Evolutionary conservation across 1,284 basidiomycete genomes (phyloP), one percentile per base, ranked within the genome.

Genomic region (Irpex lacteus): DNA sequence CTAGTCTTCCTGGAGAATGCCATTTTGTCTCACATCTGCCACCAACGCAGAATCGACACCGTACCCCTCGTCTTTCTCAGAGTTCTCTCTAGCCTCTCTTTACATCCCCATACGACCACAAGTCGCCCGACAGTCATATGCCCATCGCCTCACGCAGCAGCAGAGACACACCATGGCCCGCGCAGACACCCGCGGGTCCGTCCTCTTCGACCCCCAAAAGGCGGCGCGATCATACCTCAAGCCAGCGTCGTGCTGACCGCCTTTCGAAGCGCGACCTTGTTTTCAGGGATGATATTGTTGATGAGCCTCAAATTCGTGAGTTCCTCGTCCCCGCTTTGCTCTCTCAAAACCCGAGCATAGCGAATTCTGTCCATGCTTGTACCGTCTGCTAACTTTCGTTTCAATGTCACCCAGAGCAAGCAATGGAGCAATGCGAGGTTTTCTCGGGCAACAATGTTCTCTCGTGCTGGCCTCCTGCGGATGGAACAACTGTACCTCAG

Each of bases 381-480:
- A 26, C 26, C 26, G 2, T 26, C 26, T 6, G 13, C 21, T 59
- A 21, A 55, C 60, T 47, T n/a, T n/a, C 56, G n/a, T 18, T 21
- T 57, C 13, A 44, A 44, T 60, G 18, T 11, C 58, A 38, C 19
- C 21, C 63, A 82, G 81, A 61, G 5, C 63, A 67, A 32, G 81
- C 81, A 19, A 68, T 67, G 61, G 11, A 44, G 13, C 34, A 72
- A 55, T 82, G 82, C 67, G 13, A 79, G 63, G 54, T 75, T 38
- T 69, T 70, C 60, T 75, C 87, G n/a, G 84, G 84, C 66, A 94
- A 94, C 76, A 75, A 84, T 59, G 77, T 91, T 63, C 79, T 86
- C 53, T 90, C 91, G 5, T 94, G 92, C 74, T 93, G 82, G 71
- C 92, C 92, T 11, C 80, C 77, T 0, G 56, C 74, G 6, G 75